Conservation (phyloP, 2,329 filamentous ascomycete species). For the Pseudogymnoascus verrucosus region DNA sequence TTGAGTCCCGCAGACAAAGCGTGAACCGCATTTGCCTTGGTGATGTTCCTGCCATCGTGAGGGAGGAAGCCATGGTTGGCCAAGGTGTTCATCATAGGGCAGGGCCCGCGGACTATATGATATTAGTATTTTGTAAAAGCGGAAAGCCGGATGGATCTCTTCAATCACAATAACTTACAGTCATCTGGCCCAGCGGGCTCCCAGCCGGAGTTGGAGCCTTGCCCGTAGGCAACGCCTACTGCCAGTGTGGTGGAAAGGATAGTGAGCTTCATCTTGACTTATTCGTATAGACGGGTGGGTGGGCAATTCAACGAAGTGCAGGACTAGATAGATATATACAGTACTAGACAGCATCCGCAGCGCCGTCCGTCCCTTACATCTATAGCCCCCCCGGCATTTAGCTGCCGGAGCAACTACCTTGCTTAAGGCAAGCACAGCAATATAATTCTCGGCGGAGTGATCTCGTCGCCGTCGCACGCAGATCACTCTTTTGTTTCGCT, state of each 20-base stretch:
- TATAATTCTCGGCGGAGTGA: not conserved
- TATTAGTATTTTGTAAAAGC: conserved; percentile 9
- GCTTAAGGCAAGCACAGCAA: not conserved
- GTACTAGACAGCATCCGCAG: not conserved
- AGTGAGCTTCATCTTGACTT: not conserved
- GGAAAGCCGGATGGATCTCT: not conserved
- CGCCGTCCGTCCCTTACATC: not conserved
- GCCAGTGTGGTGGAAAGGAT: not conserved
- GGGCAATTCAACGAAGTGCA: not conserved
- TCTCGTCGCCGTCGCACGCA: not conserved
- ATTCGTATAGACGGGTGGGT: not conserved
- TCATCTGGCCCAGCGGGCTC: conserved; percentile 12
- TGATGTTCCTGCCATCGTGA: conserved; percentile 33
- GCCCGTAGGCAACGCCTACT: not conserved
- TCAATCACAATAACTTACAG: conserved; percentile 1
- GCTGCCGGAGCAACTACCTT: not conserved
- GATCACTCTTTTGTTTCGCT: not conserved
- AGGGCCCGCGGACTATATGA: conserved; percentile 26
- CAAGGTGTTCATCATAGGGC: conserved; percentile 37
- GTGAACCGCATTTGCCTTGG: conserved; percentile 26
- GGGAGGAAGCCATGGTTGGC: conserved; percentile 38
- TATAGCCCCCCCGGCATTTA: not conserved
- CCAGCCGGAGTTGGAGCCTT: conserved; percentile 9
- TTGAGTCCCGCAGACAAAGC: conserved; percentile 36
- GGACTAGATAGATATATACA: not conserved